Percentiles rank a stretch among this genome's conserved stretches.
Evolutionary conservation across 441 rosid species (phyloP).

Genomic region (Gossypium davidsonii): DNA sequence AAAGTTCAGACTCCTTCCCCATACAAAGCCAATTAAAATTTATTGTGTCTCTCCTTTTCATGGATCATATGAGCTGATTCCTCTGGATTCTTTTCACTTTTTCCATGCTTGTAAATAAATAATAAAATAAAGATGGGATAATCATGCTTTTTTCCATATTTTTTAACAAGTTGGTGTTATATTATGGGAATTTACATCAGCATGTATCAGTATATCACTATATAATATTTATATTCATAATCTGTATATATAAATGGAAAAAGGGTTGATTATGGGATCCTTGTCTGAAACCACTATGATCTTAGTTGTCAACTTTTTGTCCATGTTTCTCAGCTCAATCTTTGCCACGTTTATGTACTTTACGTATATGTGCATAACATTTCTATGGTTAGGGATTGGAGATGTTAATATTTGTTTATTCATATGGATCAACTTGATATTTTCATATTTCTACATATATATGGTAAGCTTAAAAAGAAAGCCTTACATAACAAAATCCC

Average conservation of each 20-base stretch:
- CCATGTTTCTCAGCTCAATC: background rate
- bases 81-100: background rate
- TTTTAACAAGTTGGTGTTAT: background rate
- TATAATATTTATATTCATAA: background rate
- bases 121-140: background rate
- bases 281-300: background rate
- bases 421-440: background rate
- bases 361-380: background rate
- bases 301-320: background rate
- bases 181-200: background rate
- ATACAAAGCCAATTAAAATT: background rate
- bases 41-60: background rate
- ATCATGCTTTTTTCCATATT: background rate
- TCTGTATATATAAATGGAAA: background rate
- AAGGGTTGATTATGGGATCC: background rate
- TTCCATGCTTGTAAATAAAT: background rate
- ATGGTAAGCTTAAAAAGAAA: background rate
- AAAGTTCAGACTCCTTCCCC: background rate
- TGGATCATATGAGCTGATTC: background rate
- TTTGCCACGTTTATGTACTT: background rate
- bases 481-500: background rate
- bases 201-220: background rate
- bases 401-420: background rate
- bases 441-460: background rate
- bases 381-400: background rate